Evolutionary conservation across 352 stramenopile species (phyloP).

Genomic region (Globisporangium mamillatum): DNA sequence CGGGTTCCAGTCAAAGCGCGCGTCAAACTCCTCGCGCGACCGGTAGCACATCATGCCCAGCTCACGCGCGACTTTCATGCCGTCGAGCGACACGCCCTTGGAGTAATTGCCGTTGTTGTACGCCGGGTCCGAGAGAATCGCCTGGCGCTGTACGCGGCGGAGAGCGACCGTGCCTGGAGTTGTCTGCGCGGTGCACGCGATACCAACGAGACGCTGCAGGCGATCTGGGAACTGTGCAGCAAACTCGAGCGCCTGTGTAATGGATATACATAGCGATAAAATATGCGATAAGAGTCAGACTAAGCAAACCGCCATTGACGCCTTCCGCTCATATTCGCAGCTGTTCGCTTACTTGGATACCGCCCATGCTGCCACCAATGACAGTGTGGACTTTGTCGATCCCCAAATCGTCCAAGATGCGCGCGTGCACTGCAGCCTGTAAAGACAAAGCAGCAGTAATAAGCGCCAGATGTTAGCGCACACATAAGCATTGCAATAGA

Average conservation of each 20-base stretch:
- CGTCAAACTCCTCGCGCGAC: slow-evolving; percentile 86
- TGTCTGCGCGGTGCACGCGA: slow-evolving; percentile 86
- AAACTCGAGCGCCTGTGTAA: slow-evolving; percentile 78
- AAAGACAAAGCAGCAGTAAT: background rate
- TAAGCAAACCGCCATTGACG: background rate
- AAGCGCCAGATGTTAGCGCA: background rate
- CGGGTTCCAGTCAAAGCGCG: slow-evolving; percentile 84
- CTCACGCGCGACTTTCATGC: slow-evolving; percentile 85
- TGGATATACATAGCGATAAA: background rate
- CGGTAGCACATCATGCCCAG: slow-evolving; percentile 89
- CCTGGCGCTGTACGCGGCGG: slow-evolving; percentile 78
- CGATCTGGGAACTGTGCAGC: slow-evolving; percentile 77
- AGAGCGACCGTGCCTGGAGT: slow-evolving; percentile 85
- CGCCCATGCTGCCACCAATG: slow-evolving; percentile 85
- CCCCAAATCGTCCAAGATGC: slow-evolving; percentile 73
- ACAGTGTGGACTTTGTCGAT: slow-evolving; percentile 79
- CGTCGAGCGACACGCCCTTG: slow-evolving; percentile 48
- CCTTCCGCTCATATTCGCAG: background rate
- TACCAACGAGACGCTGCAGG: slow-evolving; percentile 63
- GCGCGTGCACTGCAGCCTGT: slow-evolving; percentile 65
- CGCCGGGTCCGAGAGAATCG: slow-evolving; percentile 70
- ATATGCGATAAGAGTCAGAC: background rate
- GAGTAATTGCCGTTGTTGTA: slow-evolving; percentile 83
- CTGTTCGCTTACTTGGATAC: slow-evolving; percentile 40
- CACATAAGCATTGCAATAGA: background rate